These are phyloP conservation scores for Lentinula guzmanii DNA, from an alignment of 768 basidiomycete genomes.

Conservation along the genomic window DNA sequence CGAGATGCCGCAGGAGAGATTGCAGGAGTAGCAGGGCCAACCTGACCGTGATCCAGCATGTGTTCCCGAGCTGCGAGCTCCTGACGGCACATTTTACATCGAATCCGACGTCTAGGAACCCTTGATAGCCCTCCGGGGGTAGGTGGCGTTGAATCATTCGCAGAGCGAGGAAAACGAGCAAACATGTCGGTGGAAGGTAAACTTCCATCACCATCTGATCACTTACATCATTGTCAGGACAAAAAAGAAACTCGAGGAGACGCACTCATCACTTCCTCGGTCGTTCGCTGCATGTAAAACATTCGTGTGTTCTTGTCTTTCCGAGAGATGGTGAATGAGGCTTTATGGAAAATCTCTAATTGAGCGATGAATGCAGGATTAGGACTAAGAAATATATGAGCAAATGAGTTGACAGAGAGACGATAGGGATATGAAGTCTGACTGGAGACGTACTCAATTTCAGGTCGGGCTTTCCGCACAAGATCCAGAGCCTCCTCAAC, in stretches of 20 bases:
- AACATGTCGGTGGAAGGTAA: slow-evolving; percentile 66
- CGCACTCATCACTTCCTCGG: slow-evolving; percentile 76
- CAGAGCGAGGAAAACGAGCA: slow-evolving; percentile 64
- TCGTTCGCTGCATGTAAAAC: slow-evolving; percentile 77
- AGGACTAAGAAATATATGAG: slow-evolving; percentile 45
- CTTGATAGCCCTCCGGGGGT: slow-evolving; percentile 49
- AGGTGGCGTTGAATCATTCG: slow-evolving; percentile 51
- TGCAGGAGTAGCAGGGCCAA: slow-evolving; percentile 58
- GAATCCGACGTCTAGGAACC: slow-evolving; percentile 54
- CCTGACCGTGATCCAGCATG: slow-evolving; percentile 86
- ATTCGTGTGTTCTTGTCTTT: slow-evolving; percentile 67
- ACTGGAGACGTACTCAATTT: slow-evolving; percentile 47
- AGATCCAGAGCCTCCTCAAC: slow-evolving; percentile 59
- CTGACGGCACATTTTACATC: slow-evolving; percentile 90
- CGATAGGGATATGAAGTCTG: not conserved
- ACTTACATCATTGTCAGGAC: not conserved
- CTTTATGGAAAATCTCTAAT: slow-evolving; percentile 72
- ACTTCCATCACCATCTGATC: slow-evolving; percentile 69
- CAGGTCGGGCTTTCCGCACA: slow-evolving; percentile 60
- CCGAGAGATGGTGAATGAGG: slow-evolving; percentile 61
- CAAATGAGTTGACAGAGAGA: not conserved
- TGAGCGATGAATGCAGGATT: slow-evolving; percentile 80
- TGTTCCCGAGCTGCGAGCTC: slow-evolving; percentile 89
- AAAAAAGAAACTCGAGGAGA: slow-evolving; percentile 10
- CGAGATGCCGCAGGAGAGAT: slow-evolving; percentile 44